Evolutionary conservation across 768 basidiomycete genomes (phyloP).

Genomic region (Boletus tomentosulus): DNA sequence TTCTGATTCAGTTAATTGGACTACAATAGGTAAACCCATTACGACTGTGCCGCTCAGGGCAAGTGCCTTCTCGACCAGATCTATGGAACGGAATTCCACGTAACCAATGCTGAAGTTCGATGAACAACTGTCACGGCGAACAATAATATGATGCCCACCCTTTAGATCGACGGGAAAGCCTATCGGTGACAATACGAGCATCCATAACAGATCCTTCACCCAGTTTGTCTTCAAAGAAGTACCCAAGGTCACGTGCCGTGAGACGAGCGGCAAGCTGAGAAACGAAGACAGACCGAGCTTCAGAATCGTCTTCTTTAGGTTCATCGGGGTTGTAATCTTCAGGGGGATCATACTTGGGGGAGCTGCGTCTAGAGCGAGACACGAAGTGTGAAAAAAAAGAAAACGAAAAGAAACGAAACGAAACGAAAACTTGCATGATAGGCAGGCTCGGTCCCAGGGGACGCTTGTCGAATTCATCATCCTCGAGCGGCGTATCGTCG

Average conservation of each 20-base stretch:
- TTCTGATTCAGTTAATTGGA: constrained; percentile 96
- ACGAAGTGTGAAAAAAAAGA: constrained; percentile 4
- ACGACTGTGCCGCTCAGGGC: constrained; percentile 90
- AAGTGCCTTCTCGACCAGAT: constrained; percentile 88
- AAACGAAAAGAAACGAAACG: constrained; percentile 1
- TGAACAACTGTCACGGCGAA: constrained; percentile 1
- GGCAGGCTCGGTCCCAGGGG: constrained; percentile 36
- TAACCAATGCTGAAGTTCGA: constrained; percentile 79
- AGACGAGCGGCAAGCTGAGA: constrained; percentile 96
- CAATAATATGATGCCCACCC: constrained; percentile 53
- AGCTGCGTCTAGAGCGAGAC: constrained; percentile 50
- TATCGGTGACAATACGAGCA: constrained; percentile 92
- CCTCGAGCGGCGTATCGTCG: constrained; percentile 39
- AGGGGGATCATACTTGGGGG: constrained; percentile 65
- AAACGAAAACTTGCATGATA: constrained; percentile 37
- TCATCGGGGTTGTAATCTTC: constrained; percentile 82
- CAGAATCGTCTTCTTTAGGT: constrained; percentile 91
- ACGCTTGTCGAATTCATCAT: constrained; percentile 32
- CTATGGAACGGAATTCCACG: constrained; percentile 91
- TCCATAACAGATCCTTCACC: constrained; percentile 94
- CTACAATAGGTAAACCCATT: constrained; percentile 96
- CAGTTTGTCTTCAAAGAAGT: constrained; percentile 97
- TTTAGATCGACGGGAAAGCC: constrained; percentile 94
- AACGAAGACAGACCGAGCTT: constrained; percentile 97
- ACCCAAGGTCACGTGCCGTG: constrained; percentile 94